Evolutionary conservation across 352 stramenopile genomes (phyloP), one percentile per base, ranked within the genome.

Genomic region (Pythium apleroticum): DNA sequence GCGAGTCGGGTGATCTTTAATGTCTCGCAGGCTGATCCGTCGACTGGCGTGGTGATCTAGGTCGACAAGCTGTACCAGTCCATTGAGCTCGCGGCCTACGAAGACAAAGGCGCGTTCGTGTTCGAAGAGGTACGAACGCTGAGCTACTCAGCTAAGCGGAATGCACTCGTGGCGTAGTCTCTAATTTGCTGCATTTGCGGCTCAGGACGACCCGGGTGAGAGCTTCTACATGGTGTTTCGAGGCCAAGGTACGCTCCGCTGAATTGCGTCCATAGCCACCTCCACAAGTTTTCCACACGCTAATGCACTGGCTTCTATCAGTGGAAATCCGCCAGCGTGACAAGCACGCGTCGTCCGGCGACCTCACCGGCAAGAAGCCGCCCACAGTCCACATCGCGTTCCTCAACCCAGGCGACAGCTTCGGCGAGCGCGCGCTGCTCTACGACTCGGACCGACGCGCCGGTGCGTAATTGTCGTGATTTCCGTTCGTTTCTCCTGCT

Each of bases 201-300:
- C 48, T 4, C 39, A 95, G 84, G 81, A 84, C 8, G 86, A 95
- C 15, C 75, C 77, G 20, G 84, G 86, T 17, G 84, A 93, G 30
- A 90, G 77, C 25, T 91, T 93, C 37, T 93, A 91, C 48, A 76
- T 93, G 65, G 77, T 95, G 8, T 91, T 88, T 52, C 75, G 82
- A 15, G 86, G 86, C 41, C 73, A 79, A 83, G 84, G 84, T 90
- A 60, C n/a, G 65, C 41, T 20, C 27, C 2, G 11, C 19, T 24
- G 37, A 15, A 19, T 58, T 19, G 7, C 52, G 37, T 1, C 37
- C n/a, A 43, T 19, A 52, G 20, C 15, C 35, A n/a, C n/a, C n/a
- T n/a, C n/a, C n/a, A n/a, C n/a, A n/a, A n/a, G n/a, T n/a, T n/a
- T n/a, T n/a, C n/a, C n/a, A n/a, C n/a, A n/a, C n/a, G n/a, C n/a